Conservation (phyloP, 2,329 filamentous ascomycete species). For the Aureobasidium sp. region DNA sequence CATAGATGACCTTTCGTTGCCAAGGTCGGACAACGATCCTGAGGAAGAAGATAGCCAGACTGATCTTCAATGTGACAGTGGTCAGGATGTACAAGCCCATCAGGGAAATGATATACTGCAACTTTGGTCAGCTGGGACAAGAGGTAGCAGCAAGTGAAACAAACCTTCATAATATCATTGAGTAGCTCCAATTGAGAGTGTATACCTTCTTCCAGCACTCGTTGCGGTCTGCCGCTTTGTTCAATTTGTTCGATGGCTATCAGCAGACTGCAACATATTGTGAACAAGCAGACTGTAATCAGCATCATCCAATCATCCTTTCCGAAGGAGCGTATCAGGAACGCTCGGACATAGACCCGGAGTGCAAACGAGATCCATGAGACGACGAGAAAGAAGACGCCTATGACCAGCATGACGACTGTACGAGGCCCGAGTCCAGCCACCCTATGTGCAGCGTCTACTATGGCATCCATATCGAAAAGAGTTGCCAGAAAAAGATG, state of each 20-base stretch:
- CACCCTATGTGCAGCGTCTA: background rate
- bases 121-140: constrained; percentile 18
- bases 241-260: background rate
- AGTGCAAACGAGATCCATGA: constrained; percentile 9
- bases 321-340: constrained; percentile 3
- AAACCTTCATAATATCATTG: constrained; percentile 1
- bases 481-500: background rate
- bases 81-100: constrained; percentile 32
- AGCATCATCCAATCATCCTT: constrained; percentile 8
- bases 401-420: background rate
- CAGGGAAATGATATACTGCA: constrained; percentile 22
- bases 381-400: constrained; percentile 7
- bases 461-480: background rate
- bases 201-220: background rate
- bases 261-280: background rate
- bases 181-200: background rate
- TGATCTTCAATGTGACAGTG: constrained; percentile 35
- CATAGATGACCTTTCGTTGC: constrained; percentile 26
- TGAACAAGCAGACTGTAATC: background rate
- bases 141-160: background rate
- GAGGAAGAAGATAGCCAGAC: constrained; percentile 36
- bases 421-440: background rate
- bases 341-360: constrained; percentile 10
- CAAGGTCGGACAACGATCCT: constrained; percentile 31
- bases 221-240: background rate